Conservation (phyloP, 345 rosid species). For the Salix koriyanagi region DNA sequence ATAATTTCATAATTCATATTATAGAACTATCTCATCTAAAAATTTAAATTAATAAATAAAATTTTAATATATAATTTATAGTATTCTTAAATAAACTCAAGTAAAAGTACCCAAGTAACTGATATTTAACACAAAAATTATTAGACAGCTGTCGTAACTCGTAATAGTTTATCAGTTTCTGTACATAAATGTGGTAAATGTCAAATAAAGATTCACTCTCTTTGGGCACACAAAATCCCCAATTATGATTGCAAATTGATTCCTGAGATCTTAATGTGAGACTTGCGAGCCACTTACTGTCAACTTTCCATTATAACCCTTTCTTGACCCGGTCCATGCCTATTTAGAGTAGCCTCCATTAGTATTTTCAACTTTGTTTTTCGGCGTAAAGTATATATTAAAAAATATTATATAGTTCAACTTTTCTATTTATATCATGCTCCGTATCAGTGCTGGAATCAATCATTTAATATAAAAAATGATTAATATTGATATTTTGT, state of each 20-base stretch:
- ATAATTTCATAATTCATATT: no score
- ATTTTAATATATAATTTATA: no score
- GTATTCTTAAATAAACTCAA: no score
- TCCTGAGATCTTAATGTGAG: background rate
- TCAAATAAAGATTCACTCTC: conserved; percentile 1
- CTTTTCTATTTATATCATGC: background rate
- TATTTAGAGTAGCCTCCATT: background rate
- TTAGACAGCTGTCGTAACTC: background rate
- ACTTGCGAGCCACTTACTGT: background rate
- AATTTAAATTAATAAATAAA: no score
- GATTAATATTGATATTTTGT: no score
- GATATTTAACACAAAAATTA: background rate
- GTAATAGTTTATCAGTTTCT: background rate
- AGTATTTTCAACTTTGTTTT: background rate
- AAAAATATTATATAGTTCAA: background rate
- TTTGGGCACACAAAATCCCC: conserved; percentile 12
- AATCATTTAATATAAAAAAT: no score
- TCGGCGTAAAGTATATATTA: background rate
- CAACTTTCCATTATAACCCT: background rate
- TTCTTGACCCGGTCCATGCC: background rate
- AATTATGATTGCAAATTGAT: conserved; percentile 6
- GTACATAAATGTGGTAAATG: background rate
- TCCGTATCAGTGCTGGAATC: background rate
- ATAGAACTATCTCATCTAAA: no score
- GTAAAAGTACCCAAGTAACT: no score